Evolutionary conservation across 139 green algal genomes (phyloP), one percentile per base, ranked within the genome.

Genomic region (Chlamydomonas sphaeroides): DNA sequence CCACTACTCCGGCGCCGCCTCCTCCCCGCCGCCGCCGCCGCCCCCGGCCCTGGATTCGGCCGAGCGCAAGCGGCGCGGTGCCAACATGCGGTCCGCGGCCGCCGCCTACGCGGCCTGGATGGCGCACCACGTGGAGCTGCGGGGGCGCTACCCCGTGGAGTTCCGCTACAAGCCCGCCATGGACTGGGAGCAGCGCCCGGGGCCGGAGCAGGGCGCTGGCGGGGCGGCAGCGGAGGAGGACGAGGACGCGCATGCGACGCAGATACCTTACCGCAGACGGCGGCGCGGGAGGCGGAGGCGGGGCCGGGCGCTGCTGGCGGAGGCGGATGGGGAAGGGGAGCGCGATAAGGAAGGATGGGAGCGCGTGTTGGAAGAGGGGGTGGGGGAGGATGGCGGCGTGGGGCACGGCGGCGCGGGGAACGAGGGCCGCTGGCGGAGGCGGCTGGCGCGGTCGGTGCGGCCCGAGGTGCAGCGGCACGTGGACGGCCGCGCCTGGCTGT

Each of bases 131-230:
- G 35, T 59, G 35, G 35, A 41, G 32, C 49, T 84, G 25, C 61
- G 74, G 57, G 35, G 33, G 51, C 38, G n/a, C 5, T 80, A 62
- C 20, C 74, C 39, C 15, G 3, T 48, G 5, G 59, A 45, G 2
- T 80, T 42, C 59, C 32, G 41, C 0, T 35, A 45, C 42, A 70
- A 70, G 30, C 74, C 59, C 30, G 20, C 42, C 14, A 72, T 72
- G 75, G 75, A 82, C 30, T 82, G 75, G 75, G 75, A 82, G 75
- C 63, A 65, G 75, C 75, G 75, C 0, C 62, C 72, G 5, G 11
- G 21, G 59, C 20, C 56, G 38, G 59, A 36, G 41, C 45, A 10
- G 68, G 38, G 38, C 23, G 14, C 48, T 42, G 42, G 41, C 42
- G 68, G 28, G 11, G 41, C 41, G 26, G 67, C 41, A 2, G 17